Evolutionary conservation across 73 alveolate species (phyloP), one percentile per base, ranked within the genome.

Genomic region (Paramecium sexaurelia): DNA sequence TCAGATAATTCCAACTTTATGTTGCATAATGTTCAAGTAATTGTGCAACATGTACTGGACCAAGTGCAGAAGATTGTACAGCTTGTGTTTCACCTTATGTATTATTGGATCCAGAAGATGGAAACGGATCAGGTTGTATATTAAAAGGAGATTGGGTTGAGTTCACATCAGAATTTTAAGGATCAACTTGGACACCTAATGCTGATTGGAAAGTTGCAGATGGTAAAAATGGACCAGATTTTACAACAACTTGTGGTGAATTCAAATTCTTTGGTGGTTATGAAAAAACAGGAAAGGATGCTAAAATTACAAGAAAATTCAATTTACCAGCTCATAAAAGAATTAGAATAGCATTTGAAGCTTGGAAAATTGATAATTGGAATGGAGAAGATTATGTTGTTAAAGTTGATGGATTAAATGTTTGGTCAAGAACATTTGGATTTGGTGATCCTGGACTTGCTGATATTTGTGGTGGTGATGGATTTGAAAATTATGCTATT

Each of bases 191-290:
- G 90, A 43, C 73, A 78, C 55, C 73, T 41, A 78, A 43, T 78
- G 35, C 26, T 19, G 90, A 33, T 78, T 78, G 90, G 90, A 78
- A 41, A 17, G 90, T 78, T 2, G 5, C 17, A 7, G 90, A 61
- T 29, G 73, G 61, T 19, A 39, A 22, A 43, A 61, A 33, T 29
- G 73, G 73, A 22, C 68, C 68, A 19, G 90, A 39, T 78, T 45
- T 45, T 24, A 29, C 73, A 7, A 1, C 69, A 20, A 4, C 22
- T 6, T 78, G 90, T 41, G 71, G 90, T 9, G 75, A 26, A 5
- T 24, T 41, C 26, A 78, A 78, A 78, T 40, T 78, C 33, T 78
- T 78, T 78, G 90, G 90, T 37, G 90, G 90, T 40, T 78, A 19
- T 45, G 39, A 78, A 13, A 78, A 78, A 33, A 29, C 55, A 8